Percentiles rank a stretch among this genome's conserved stretches.
Evolutionary conservation across 768 basidiomycete genomes (phyloP).

Genomic region (Glaciozyma martinii): DNA sequence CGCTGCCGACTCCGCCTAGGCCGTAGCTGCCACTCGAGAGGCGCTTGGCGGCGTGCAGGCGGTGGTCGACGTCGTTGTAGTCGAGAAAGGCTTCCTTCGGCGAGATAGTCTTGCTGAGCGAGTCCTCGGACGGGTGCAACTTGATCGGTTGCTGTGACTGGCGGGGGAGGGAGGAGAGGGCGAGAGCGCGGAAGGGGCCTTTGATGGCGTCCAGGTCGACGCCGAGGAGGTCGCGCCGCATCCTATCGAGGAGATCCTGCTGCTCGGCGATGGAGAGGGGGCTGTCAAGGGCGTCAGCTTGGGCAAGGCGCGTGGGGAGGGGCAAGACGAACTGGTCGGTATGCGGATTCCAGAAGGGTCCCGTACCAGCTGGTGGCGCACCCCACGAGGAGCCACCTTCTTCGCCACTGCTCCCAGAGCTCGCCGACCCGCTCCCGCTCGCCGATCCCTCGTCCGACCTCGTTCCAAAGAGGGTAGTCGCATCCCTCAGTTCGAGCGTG

Average conservation of each 20-base stretch:
- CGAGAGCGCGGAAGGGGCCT: slow-evolving; percentile 24
- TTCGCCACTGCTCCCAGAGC: background rate
- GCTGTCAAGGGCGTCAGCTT: slow-evolving; percentile 1
- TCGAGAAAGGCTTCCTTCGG: slow-evolving; percentile 31
- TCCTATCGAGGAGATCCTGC: slow-evolving; percentile 23
- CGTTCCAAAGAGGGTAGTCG: background rate
- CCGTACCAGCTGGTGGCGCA: too few relatives aligned
- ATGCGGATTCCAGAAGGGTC: too few relatives aligned
- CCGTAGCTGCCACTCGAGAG: background rate
- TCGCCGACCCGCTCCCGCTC: background rate
- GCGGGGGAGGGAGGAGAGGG: background rate
- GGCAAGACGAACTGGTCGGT: too few relatives aligned
- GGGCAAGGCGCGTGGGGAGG: too few relatives aligned
- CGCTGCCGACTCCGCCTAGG: slow-evolving; percentile 18
- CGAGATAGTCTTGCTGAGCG: slow-evolving; percentile 17
- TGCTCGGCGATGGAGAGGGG: slow-evolving; percentile 25
- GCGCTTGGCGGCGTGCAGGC: slow-evolving; percentile 11
- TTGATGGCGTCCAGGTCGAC: slow-evolving; percentile 27
- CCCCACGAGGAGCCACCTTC: too few relatives aligned
- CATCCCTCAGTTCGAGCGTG: background rate
- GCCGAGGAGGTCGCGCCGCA: slow-evolving; percentile 17
- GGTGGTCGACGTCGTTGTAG: slow-evolving; percentile 22
- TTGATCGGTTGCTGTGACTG: background rate
- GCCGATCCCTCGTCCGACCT: background rate
- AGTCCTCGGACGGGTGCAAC: too few relatives aligned